phyloP scores from a whole-genome alignment of 192 early-diverging fungal genomes.

The Gaertneriomyces sp. region DNA sequence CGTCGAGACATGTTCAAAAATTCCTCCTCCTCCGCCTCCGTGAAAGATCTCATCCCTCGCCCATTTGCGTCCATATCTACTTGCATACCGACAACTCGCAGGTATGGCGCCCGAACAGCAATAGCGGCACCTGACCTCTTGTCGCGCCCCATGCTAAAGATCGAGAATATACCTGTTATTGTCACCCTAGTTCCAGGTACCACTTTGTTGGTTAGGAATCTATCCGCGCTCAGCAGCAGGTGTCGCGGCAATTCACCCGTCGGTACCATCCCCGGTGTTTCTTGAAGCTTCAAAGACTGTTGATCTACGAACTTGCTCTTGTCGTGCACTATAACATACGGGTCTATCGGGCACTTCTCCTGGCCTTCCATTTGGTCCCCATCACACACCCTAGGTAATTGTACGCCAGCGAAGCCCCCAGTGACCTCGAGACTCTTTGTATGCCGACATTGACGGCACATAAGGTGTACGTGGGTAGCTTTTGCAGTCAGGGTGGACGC shows the following conservation, averaged over 20 bases:
- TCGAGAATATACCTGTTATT: slow-evolving; percentile 92
- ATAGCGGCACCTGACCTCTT: slow-evolving; percentile 74
- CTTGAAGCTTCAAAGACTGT: slow-evolving; percentile 96
- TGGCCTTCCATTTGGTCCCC: slow-evolving; percentile 29
- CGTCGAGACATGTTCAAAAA: slow-evolving; percentile 80
- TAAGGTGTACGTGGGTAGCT: slow-evolving; percentile 82
- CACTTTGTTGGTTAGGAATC: slow-evolving; percentile 81
- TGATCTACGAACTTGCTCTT: slow-evolving; percentile 95
- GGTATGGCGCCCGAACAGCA: slow-evolving; percentile 89
- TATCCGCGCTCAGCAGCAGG: slow-evolving; percentile 84
- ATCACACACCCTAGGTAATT: slow-evolving; percentile 87
- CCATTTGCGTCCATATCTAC: slow-evolving; percentile 71
- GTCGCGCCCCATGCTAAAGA: slow-evolving; percentile 68
- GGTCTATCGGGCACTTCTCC: slow-evolving; percentile 75
- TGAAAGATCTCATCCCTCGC: slow-evolving; percentile 64
- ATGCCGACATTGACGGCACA: slow-evolving; percentile 84
- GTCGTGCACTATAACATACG: slow-evolving; percentile 92
- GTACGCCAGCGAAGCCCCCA: slow-evolving; percentile 79
- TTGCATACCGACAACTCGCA: slow-evolving; percentile 90
- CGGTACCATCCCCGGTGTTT: slow-evolving; percentile 94
- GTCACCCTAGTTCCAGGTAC: slow-evolving; percentile 90
- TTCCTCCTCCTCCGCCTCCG: slow-evolving; percentile 91
- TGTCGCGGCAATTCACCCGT: slow-evolving; percentile 97
- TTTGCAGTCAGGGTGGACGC: slow-evolving; percentile 84
- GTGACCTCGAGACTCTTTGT: slow-evolving; percentile 76